phyloP scores from a whole-genome alignment of 176 grass and related monocot species.

The Hsuehochloa calcarea region DNA sequence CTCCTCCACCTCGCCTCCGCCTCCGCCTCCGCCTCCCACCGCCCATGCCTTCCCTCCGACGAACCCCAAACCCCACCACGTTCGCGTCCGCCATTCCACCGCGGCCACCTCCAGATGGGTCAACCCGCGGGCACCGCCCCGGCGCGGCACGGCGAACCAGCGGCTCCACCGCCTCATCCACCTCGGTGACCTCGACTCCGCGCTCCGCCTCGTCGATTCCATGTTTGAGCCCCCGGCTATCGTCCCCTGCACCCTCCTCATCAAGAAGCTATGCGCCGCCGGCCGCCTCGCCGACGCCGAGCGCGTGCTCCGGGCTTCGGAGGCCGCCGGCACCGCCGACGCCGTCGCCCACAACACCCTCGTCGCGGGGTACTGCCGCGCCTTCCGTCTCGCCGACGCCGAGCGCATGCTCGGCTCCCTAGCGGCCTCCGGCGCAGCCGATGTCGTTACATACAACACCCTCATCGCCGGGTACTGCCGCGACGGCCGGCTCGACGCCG shows the following conservation, averaged over 20 bases:
- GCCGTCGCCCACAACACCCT: slow-evolving; percentile 17
- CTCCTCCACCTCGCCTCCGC: background rate
- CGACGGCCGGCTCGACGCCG: background rate
- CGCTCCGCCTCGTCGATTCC: slow-evolving; percentile 4
- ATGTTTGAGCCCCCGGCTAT: background rate
- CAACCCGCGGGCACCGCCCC: background rate
- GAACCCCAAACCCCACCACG: background rate
- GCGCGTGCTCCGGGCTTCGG: background rate
- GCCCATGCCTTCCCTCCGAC: background rate
- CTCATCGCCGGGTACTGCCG: background rate
- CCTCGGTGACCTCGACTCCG: background rate
- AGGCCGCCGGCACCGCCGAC: background rate
- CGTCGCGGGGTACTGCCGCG: background rate
- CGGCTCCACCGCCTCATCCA: background rate
- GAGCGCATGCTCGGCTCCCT: background rate
- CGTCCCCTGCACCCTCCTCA: background rate
- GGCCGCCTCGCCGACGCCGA: background rate
- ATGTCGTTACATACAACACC: slow-evolving; percentile 8
- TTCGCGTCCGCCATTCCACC: background rate
- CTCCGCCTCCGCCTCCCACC: background rate
- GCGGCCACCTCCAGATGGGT: slow-evolving; percentile 2
- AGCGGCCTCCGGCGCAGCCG: background rate
- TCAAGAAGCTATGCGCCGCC: slow-evolving; percentile 9
- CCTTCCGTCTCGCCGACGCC: background rate
- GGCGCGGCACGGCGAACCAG: background rate